Conservation (phyloP, 2,329 filamentous ascomycete genomes). For the Dactylellina leptospora region DNA sequence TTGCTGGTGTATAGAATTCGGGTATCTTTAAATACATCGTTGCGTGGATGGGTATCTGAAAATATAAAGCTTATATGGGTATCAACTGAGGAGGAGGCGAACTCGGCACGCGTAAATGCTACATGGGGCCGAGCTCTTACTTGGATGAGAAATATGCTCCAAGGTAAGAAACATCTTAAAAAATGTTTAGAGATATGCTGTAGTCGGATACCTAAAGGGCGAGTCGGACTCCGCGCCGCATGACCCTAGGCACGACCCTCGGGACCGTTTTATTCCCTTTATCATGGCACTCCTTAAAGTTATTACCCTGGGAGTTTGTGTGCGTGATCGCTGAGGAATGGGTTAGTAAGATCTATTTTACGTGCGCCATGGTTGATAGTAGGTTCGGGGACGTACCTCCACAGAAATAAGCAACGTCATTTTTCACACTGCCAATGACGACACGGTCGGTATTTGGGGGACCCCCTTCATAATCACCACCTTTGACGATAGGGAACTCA, state of each 20-base stretch:
- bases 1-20: too few relatives aligned
- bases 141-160: too few relatives aligned
- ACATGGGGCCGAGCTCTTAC: too few relatives aligned
- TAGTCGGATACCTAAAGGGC: constrained; percentile 5
- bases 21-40: too few relatives aligned
- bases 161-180: constrained; percentile 18
- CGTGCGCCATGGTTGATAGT: too few relatives aligned
- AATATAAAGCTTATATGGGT: too few relatives aligned
- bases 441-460: constrained; percentile 54
- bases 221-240: constrained; percentile 48
- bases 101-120: too few relatives aligned
- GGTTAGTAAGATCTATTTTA: neutral
- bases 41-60: too few relatives aligned
- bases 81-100: too few relatives aligned
- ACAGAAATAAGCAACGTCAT: constrained; percentile 50
- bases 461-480: constrained; percentile 60
- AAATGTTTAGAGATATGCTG: neutral
- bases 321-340: constrained; percentile 21
- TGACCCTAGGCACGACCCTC: neutral
- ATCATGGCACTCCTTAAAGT: constrained; percentile 44
- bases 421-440: constrained; percentile 53
- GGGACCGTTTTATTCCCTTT: constrained; percentile 21
- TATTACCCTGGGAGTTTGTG: constrained; percentile 23
- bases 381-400: constrained; percentile 34
- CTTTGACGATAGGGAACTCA: constrained; percentile 62